Conservation (phyloP, 2,329 filamentous ascomycete species). For the Didymella exigua region DNA sequence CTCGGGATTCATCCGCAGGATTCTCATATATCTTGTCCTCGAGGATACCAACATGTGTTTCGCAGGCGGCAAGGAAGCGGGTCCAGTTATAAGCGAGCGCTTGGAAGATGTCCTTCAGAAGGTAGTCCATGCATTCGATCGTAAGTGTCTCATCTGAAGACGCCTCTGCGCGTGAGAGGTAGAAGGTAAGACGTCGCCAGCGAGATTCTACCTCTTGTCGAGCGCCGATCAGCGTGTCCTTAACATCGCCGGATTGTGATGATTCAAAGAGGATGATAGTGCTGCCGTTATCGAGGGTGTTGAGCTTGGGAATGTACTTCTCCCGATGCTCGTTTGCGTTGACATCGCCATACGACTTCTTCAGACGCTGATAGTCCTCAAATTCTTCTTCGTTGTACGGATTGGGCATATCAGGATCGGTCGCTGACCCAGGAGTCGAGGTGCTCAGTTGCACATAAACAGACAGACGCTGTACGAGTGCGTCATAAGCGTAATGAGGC, state of each 20-base stretch:
- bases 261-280: slow-evolving; percentile 62
- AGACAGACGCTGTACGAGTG: slow-evolving; percentile 57
- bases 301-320: slow-evolving; percentile 49
- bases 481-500: slow-evolving; percentile 55
- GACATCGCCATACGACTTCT: slow-evolving; percentile 36
- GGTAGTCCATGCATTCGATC: slow-evolving; percentile 57
- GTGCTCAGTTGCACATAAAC: slow-evolving; percentile 59
- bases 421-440: slow-evolving; percentile 45
- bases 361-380: slow-evolving; percentile 41
- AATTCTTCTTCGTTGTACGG: slow-evolving; percentile 52
- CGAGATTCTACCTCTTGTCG: slow-evolving; percentile 58
- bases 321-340: slow-evolving; percentile 40
- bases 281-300: slow-evolving; percentile 55
- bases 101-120: slow-evolving; percentile 58
- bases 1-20: slow-evolving; percentile 59
- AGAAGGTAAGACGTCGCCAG: slow-evolving; percentile 60
- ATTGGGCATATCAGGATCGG: slow-evolving; percentile 52
- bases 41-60: slow-evolving; percentile 57
- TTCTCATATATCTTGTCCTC: slow-evolving; percentile 57
- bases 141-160: slow-evolving; percentile 49
- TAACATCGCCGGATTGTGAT: slow-evolving; percentile 53
- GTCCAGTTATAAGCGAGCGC: slow-evolving; percentile 55
- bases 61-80: slow-evolving; percentile 52
- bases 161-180: slow-evolving; percentile 46
- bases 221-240: slow-evolving; percentile 58